Percentiles rank a stretch among this genome's conserved stretches.
Conservation (phyloP, 2,329 filamentous ascomycete genomes). For the Colletotrichum liaoningense region DNA sequence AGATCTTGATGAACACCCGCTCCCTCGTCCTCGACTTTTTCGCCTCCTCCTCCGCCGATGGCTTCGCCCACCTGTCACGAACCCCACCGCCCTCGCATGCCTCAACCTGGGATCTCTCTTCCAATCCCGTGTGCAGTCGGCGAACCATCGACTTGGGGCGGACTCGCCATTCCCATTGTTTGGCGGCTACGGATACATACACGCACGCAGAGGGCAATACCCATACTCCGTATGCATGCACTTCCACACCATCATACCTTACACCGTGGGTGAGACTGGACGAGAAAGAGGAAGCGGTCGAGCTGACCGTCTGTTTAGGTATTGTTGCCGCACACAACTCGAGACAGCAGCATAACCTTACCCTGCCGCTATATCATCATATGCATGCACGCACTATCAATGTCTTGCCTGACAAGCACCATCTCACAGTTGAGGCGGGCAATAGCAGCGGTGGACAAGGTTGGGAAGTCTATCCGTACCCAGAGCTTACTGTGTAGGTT, state of each 20-base stretch:
- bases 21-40: slow-evolving; percentile 1
- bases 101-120: slow-evolving; percentile 9
- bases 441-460: slow-evolving; percentile 17
- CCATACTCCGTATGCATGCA: not conserved
- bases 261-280: not conserved
- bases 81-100: slow-evolving; percentile 9
- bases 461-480: not conserved
- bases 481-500: slow-evolving; percentile 27
- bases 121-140: slow-evolving; percentile 8
- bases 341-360: not conserved
- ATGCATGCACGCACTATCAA: not conserved
- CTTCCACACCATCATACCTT: not conserved
- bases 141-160: slow-evolving; percentile 21
- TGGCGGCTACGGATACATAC: not conserved
- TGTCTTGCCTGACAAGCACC: slow-evolving; percentile 4
- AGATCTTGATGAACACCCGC: slow-evolving; percentile 24
- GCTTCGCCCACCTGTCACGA: not conserved
- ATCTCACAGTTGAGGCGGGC: slow-evolving; percentile 21
- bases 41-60: slow-evolving; percentile 13
- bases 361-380: not conserved
- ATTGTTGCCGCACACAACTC: not conserved
- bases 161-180: slow-evolving; percentile 12
- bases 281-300: not conserved
- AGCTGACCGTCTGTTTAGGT: slow-evolving; percentile 14
- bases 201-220: not conserved